phyloP scores from a whole-genome alignment of 192 early-diverging fungal genomes.

The Ramicandelaber brevisporus region DNA sequence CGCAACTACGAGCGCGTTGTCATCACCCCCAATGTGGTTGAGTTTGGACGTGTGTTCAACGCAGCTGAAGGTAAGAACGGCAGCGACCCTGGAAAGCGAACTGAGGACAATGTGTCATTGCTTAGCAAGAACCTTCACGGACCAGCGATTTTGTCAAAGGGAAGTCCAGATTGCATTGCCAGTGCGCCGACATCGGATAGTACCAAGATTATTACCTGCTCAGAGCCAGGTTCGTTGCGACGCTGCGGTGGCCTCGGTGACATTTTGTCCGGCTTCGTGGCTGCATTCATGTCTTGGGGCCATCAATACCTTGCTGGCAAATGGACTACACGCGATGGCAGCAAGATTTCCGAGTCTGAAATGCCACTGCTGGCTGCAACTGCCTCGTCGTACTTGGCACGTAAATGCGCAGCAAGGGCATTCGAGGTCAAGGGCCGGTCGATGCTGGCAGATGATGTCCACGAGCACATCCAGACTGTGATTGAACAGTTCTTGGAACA shows the following conservation, averaged over 20 bases:
- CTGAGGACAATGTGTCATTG: constrained; percentile 11
- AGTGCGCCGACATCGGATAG: no score
- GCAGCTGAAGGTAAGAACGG: constrained; percentile 13
- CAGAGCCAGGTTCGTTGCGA: constrained; percentile 40
- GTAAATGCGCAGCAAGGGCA: no score
- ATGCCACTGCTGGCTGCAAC: constrained; percentile 35
- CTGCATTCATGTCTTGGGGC: constrained; percentile 76
- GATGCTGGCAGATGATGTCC: no score
- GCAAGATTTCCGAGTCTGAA: constrained; percentile 8
- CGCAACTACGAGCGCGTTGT: constrained; percentile 43
- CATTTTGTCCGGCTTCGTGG: constrained; percentile 57
- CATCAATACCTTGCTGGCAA: constrained; percentile 24
- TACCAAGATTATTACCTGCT: constrained; percentile 25
- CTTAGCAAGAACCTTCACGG: constrained; percentile 45
- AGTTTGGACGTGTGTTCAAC: constrained; percentile 56
- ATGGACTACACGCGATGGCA: constrained; percentile 22
- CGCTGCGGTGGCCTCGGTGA: constrained; percentile 95
- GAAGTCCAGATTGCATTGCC: constrained; percentile 41
- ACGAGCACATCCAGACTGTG: no score
- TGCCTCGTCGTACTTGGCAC: no score
- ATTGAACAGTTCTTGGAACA: no score
- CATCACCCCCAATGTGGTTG: constrained; percentile 70
- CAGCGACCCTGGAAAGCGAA: constrained; percentile 5
- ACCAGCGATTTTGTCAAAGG: constrained; percentile 62
- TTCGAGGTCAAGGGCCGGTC: no score